Conservation (phyloP, 352 stramenopile genomes). For the Phytophthora niederhauseri region DNA sequence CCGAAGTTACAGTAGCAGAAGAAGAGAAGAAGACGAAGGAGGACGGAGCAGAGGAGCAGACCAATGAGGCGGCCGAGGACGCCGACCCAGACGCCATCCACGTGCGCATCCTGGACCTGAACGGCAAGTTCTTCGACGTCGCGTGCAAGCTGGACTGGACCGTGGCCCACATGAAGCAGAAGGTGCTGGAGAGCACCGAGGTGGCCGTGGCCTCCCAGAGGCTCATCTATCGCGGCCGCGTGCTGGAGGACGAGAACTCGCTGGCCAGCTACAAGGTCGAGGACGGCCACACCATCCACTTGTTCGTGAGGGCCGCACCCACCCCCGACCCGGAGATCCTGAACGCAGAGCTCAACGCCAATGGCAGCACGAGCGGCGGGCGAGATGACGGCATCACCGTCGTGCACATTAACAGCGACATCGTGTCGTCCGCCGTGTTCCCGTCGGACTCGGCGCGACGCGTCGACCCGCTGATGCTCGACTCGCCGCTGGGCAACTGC, state of each 20-base stretch:
- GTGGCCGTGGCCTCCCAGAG: constrained; percentile 77
- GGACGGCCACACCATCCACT: constrained; percentile 91
- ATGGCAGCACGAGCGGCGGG: constrained; percentile 24
- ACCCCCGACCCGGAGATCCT: constrained; percentile 66
- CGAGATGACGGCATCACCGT: constrained; percentile 65
- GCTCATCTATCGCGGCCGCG: constrained; percentile 92
- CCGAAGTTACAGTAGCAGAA: constrained; percentile 4
- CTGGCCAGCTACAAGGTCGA: constrained; percentile 91
- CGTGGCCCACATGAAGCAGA: constrained; percentile 67
- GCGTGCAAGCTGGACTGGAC: constrained; percentile 67
- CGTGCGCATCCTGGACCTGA: constrained; percentile 83
- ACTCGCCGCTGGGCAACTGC: constrained; percentile 82
- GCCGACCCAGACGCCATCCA: constrained; percentile 48
- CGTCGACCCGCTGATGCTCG: constrained; percentile 87
- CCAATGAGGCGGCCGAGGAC: constrained; percentile 16
- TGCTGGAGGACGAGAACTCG: constrained; percentile 81
- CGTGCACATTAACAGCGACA: constrained; percentile 83
- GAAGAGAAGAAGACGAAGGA: constrained; percentile 19
- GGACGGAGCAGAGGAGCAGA: constrained; percentile 12
- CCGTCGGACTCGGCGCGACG: constrained; percentile 80
- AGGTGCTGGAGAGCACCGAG: constrained; percentile 77
- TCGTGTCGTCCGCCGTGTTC: constrained; percentile 85
- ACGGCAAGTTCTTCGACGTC: constrained; percentile 88
- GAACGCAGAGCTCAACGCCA: constrained; percentile 43
- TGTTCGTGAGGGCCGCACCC: constrained; percentile 84